Percentiles rank a stretch among this genome's conserved stretches.
Conservation (phyloP, 2,329 filamentous ascomycete species). For the Phaeomoniella chlamydospora region DNA sequence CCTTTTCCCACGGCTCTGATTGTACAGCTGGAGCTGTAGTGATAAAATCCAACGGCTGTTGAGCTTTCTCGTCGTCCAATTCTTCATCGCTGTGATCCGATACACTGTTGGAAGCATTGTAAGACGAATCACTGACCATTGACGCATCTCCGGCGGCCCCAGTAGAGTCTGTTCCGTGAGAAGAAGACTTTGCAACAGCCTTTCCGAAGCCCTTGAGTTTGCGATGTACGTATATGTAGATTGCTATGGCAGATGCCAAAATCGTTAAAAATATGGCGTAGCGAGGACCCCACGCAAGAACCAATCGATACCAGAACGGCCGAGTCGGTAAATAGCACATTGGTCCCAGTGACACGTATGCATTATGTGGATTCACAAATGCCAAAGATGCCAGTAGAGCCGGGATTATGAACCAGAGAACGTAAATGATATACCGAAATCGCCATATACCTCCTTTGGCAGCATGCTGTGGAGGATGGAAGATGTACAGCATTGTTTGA, state of each 20-base stretch:
- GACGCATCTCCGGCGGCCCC: neutral
- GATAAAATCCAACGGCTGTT: too few species aligned
- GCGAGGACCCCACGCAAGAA: slow-evolving; percentile 58
- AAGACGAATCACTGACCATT: neutral
- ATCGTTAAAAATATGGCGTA: slow-evolving; percentile 55
- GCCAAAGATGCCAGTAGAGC: slow-evolving; percentile 46
- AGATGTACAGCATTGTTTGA: slow-evolving; percentile 59
- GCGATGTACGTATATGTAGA: slow-evolving; percentile 53
- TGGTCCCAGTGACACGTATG: slow-evolving; percentile 48
- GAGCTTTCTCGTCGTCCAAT: neutral
- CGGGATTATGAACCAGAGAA: slow-evolving; percentile 43
- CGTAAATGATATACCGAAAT: slow-evolving; percentile 47
- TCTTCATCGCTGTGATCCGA: neutral
- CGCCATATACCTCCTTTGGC: slow-evolving; percentile 53
- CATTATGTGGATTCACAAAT: slow-evolving; percentile 35
- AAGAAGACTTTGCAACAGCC: neutral
- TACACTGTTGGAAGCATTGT: neutral
- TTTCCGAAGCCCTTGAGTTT: slow-evolving; percentile 23
- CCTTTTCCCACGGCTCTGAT: neutral
- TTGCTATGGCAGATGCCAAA: slow-evolving; percentile 48
- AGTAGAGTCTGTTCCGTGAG: neutral
- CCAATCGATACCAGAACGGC: slow-evolving; percentile 56
- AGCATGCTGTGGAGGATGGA: slow-evolving; percentile 33
- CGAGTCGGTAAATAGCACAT: slow-evolving; percentile 56
- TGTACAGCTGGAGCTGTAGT: neutral